Conservation (phyloP, 2,329 filamentous ascomycete genomes). For the Cladosporium sp. region DNA sequence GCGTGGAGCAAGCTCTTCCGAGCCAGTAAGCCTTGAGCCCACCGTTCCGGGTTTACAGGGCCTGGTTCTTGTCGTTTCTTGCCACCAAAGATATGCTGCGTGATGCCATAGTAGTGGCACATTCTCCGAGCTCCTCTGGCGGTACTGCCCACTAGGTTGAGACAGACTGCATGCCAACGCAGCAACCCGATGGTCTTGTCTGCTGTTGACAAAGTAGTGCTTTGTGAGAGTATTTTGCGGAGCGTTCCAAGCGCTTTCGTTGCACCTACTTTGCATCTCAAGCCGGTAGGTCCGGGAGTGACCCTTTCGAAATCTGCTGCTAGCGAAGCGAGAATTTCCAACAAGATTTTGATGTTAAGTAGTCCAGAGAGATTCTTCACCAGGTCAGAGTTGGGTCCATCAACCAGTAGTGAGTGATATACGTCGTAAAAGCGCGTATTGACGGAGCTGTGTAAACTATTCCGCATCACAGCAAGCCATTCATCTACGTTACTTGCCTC, state of each 20-base stretch:
- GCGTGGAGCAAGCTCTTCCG: conserved; percentile 1
- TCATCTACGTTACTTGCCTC: neutral
- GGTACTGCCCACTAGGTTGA: neutral
- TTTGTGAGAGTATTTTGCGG: neutral
- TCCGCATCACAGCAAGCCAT: neutral
- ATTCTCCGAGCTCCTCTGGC: conserved; percentile 2
- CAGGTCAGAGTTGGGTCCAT: neutral
- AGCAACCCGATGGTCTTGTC: neutral
- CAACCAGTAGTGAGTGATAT: neutral
- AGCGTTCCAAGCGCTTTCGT: conserved; percentile 4
- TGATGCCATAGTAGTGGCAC: conserved; percentile 7
- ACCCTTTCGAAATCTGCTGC: neutral
- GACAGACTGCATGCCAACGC: conserved; percentile 2
- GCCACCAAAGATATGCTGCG: conserved; percentile 2
- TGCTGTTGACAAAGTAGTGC: neutral
- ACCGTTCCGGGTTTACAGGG: neutral
- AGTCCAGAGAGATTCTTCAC: neutral
- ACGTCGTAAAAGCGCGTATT: neutral
- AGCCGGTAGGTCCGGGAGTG: neutral
- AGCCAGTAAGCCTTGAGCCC: neutral
- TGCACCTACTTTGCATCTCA: neutral
- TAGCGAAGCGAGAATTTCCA: neutral
- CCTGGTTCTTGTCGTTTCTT: conserved; percentile 6
- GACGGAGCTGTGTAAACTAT: too few relatives aligned
- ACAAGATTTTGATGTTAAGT: conserved; percentile 4